A percentile compares a stretch with the other conserved stretches of the same genome.
These are phyloP conservation scores for Pyropia haitanensis DNA, from an alignment of 23 red algal genomes.

Conservation along the genomic window DNA sequence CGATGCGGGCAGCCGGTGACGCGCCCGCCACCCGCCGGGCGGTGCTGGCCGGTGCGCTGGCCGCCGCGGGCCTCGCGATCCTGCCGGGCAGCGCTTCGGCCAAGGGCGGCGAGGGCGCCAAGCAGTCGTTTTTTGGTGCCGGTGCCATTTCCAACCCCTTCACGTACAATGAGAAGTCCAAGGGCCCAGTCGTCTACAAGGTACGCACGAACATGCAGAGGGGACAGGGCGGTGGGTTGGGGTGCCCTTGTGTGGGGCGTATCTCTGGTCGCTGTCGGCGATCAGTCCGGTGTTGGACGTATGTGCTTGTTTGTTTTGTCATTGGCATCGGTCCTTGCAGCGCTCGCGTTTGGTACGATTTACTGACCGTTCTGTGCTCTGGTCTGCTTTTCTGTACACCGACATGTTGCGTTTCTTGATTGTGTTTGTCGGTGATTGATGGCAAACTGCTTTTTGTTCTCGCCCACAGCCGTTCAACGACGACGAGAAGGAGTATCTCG, in stretches of 20 bases:
- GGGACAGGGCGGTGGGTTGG: background rate
- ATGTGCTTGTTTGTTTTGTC: no score
- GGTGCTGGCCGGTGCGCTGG: conserved; percentile 11
- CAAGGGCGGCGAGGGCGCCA: conserved; percentile 61
- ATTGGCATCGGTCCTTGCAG: no score
- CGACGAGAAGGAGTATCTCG: conserved; percentile 39
- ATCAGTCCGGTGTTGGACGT: no score
- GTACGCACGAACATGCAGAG: background rate
- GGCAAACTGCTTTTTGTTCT: no score
- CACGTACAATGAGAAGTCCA: conserved; percentile 35
- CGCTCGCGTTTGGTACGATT: no score
- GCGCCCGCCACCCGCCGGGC: conserved; percentile 14
- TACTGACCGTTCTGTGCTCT: no score
- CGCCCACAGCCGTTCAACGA: conserved; percentile 6
- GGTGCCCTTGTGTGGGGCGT: no score
- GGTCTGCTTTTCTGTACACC: no score
- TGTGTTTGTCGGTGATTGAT: no score
- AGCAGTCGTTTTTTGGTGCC: conserved; percentile 83
- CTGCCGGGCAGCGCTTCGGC: conserved; percentile 30
- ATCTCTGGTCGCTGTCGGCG: no score
- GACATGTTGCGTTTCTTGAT: no score
- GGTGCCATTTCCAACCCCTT: conserved; percentile 72
- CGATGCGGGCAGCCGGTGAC: background rate
- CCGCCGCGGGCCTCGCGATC: conserved; percentile 7
- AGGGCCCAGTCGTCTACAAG: conserved; percentile 63